These are phyloP conservation scores for Suillus variegatus DNA, from an alignment of 768 basidiomycete genomes.

Conservation along the genomic window DNA sequence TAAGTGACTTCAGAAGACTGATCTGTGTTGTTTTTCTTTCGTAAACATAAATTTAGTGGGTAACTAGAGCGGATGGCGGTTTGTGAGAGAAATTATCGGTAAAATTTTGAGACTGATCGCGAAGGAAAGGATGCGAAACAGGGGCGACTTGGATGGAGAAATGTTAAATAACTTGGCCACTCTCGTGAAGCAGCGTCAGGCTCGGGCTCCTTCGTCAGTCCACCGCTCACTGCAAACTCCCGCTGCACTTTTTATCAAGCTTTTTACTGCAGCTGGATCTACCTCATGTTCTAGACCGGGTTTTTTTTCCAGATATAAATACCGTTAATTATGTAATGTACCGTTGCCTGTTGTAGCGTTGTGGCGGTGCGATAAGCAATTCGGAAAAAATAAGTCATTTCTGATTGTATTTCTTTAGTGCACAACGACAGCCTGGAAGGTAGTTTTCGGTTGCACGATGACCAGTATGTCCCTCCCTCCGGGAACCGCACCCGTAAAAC, in stretches of 20 bases:
- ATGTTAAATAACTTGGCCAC: no score
- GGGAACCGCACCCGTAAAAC: slow-evolving; percentile 56
- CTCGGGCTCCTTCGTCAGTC: neutral
- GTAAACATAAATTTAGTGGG: neutral
- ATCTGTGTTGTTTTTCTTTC: no score
- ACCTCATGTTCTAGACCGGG: no score
- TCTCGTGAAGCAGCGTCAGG: neutral
- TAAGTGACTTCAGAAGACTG: neutral
- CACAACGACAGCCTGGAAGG: neutral
- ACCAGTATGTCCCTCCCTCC: slow-evolving; percentile 22
- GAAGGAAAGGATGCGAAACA: neutral
- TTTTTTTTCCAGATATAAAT: no score
- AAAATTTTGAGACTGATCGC: neutral
- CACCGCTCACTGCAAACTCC: neutral
- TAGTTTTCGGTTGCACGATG: slow-evolving; percentile 1
- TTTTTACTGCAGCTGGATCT: no score
- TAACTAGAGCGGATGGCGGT: neutral
- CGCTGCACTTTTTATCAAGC: neutral
- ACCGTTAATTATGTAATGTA: no score
- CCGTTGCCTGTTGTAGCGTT: no score
- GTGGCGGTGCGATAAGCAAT: neutral
- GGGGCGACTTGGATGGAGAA: neutral
- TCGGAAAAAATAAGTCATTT: neutral
- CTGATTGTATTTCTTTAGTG: neutral
- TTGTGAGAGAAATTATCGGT: neutral